Conservation (phyloP, 192 early-diverging fungal genomes). For the Gamsiella multidivaricata region DNA sequence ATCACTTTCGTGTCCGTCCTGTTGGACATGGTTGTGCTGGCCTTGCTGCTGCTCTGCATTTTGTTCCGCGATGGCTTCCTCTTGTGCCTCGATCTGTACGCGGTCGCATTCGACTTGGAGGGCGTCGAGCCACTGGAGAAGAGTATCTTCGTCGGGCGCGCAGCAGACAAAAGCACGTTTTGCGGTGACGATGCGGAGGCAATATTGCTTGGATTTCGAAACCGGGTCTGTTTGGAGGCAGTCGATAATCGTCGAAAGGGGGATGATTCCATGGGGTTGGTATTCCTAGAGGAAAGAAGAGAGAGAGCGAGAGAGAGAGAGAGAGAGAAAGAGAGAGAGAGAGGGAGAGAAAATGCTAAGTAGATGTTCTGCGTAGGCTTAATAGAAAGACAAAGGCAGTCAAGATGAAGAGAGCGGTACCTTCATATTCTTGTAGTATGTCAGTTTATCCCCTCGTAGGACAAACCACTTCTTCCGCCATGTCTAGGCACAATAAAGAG, state of each 20-base stretch:
- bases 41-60: not conserved
- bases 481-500: conserved; percentile 21
- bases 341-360: not conserved
- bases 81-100: conserved; percentile 33
- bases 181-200: conserved; percentile 65
- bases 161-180: conserved; percentile 66
- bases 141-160: conserved; percentile 56
- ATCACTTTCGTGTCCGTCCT: not conserved
- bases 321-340: not conserved
- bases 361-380: no score
- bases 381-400: no score
- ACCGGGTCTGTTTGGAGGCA: conserved; percentile 65
- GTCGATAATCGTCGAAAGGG: conserved; percentile 62
- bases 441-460: conserved; percentile 61
- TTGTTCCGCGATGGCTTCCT: conserved; percentile 12
- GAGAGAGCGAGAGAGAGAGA: not conserved
- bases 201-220: conserved; percentile 62
- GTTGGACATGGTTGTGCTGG: no score
- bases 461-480: conserved; percentile 77
- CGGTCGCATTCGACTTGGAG: conserved; percentile 56
- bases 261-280: conserved; percentile 62
- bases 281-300: conserved; percentile 46
- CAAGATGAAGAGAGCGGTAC: no score
- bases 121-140: conserved; percentile 63
- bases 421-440: conserved; percentile 71